These are phyloP conservation scores for Aspergillus thermomutatus DNA, from an alignment of 2,329 filamentous ascomycete species.

Conservation along the genomic window DNA sequence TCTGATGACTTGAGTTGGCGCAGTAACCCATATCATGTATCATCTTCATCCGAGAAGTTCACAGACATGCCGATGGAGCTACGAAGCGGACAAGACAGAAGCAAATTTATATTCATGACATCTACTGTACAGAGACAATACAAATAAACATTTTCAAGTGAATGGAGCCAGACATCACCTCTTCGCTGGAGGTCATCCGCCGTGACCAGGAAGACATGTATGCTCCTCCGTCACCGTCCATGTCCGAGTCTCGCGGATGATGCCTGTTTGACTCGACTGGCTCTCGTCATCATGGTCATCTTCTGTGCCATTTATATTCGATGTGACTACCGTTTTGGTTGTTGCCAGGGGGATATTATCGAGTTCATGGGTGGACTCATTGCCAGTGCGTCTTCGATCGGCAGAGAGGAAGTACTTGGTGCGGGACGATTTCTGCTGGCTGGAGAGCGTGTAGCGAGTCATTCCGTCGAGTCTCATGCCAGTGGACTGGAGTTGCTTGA, in stretches of 20 bases:
- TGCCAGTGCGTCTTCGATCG: constrained; percentile 2
- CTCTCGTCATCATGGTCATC: constrained; percentile 22
- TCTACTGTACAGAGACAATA: background rate
- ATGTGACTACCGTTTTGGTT: constrained; percentile 13
- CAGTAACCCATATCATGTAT: background rate
- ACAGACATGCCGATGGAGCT: background rate
- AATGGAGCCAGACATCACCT: background rate
- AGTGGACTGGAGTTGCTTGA: constrained; percentile 27
- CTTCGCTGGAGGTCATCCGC: background rate
- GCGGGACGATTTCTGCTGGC: background rate
- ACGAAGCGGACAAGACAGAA: background rate
- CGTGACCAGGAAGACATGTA: background rate
- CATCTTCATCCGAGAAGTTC: background rate
- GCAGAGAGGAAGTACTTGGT: constrained; percentile 5
- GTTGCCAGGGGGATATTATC: constrained; percentile 8
- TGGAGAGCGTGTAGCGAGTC: constrained; percentile 6
- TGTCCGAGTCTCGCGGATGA: constrained; percentile 25
- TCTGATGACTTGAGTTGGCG: background rate
- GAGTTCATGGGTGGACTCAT: constrained; percentile 13
- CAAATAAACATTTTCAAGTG: background rate
- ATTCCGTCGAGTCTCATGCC: constrained; percentile 24
- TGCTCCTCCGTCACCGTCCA: constrained; percentile 20
- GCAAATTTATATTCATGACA: background rate
- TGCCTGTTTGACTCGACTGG: constrained; percentile 23
- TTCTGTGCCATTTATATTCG: constrained; percentile 2